A percentile compares a stretch with the other conserved stretches of the same genome.
Evolutionary conservation across 2,329 filamentous ascomycete genomes (phyloP).

Genomic region (Cladosporium sp.): DNA sequence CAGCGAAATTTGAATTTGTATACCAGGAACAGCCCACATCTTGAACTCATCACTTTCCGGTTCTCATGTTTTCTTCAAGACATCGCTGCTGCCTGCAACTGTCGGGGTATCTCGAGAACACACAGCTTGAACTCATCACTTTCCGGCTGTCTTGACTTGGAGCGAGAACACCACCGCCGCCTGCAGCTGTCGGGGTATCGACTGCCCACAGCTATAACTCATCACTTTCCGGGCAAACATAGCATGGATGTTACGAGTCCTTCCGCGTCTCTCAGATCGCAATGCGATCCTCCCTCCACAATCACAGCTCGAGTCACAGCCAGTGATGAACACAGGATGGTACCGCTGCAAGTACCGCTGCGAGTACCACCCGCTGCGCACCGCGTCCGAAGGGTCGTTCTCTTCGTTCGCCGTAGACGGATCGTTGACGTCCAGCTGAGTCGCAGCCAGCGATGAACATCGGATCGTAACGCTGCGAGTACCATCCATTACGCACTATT

Average conservation of each 20-base stretch:
- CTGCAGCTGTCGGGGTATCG: neutral
- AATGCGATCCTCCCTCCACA: conserved; percentile 13
- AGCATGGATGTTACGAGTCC: too few species aligned
- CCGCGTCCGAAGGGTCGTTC: conserved; percentile 13
- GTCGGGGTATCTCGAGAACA: neutral
- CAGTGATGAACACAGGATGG: conserved; percentile 7
- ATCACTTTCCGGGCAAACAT: neutral
- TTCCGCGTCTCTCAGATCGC: neutral
- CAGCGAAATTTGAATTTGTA: neutral
- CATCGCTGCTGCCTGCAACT: neutral
- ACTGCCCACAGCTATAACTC: neutral
- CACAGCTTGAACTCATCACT: neutral
- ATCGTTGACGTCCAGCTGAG: conserved; percentile 14
- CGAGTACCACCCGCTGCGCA: conserved; percentile 10
- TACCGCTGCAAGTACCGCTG: too few species aligned
- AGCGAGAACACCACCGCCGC: neutral
- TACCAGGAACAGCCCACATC: neutral
- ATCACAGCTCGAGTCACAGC: conserved; percentile 5
- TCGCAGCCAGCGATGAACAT: conserved; percentile 9
- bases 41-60: too few species aligned
- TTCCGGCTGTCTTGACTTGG: neutral
- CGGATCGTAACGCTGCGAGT: conserved; percentile 9
- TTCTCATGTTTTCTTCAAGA: too few species aligned
- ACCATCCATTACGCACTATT: conserved; percentile 7
- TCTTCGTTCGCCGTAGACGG: conserved; percentile 16